phyloP scores from a whole-genome alignment of 306 rosid genomes.

The Cajanus cajan region DNA sequence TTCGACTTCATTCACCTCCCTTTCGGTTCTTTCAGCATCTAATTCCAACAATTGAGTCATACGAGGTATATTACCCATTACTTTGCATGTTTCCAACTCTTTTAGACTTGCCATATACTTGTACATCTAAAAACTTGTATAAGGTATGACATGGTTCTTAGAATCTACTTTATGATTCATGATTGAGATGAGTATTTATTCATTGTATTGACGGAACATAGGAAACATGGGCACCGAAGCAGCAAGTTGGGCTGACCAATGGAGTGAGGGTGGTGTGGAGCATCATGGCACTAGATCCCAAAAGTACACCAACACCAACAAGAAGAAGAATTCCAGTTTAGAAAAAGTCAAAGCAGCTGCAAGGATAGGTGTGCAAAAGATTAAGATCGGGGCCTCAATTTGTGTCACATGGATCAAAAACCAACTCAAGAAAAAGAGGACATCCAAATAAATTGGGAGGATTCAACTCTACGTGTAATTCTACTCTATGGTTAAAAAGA shows the following conservation, averaged over 20 bases:
- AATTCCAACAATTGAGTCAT: constrained; percentile 1
- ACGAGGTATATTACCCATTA: constrained; percentile 28
- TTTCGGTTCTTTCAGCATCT: constrained; percentile 16
- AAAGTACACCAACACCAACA: constrained; percentile 36
- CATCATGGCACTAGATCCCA: constrained; percentile 49
- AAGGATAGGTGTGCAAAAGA: constrained; percentile 51
- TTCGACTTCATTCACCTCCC: constrained; percentile 25
- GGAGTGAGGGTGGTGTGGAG: constrained; percentile 77
- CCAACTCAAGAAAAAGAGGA: constrained; percentile 56
- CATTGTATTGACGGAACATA: neutral
- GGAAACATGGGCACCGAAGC: constrained; percentile 62
- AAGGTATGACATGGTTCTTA: constrained; percentile 1
- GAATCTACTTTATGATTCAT: neutral
- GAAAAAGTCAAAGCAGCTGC: constrained; percentile 64
- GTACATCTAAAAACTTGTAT: neutral
- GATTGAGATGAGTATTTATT: neutral
- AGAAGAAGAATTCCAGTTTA: constrained; percentile 59
- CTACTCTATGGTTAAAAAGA: neutral
- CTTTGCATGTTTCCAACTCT: neutral
- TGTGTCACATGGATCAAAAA: constrained; percentile 74
- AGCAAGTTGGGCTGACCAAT: constrained; percentile 88
- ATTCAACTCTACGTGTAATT: constrained; percentile 6
- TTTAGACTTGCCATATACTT: neutral
- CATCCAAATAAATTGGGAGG: constrained; percentile 29
- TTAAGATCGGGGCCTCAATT: constrained; percentile 55